Conservation (phyloP, 768 basidiomycete species). For the Pholiota microspora region DNA sequence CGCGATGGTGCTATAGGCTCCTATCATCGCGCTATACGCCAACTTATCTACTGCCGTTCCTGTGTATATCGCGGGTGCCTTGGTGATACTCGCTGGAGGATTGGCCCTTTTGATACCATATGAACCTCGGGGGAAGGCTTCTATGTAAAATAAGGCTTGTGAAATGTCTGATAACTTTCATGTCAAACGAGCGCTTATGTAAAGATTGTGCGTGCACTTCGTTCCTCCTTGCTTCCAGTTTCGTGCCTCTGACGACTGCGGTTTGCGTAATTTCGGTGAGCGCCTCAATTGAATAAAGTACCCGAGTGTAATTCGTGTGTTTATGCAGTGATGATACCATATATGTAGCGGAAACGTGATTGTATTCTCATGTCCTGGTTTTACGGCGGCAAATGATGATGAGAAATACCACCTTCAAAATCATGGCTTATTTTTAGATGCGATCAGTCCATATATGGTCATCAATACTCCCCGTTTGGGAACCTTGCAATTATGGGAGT, state of each 20-base stretch:
- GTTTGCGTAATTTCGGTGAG: background rate
- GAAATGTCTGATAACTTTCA: background rate
- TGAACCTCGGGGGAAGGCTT: constrained; percentile 72
- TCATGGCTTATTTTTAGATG: background rate
- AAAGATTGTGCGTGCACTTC: background rate
- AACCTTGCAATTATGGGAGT: background rate
- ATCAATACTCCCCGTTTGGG: background rate
- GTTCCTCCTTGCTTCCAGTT: too few relatives aligned
- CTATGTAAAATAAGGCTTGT: constrained; percentile 38
- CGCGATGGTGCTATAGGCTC: constrained; percentile 42
- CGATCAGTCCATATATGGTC: background rate
- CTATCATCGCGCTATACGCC: constrained; percentile 69
- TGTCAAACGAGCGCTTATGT: background rate
- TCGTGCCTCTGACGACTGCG: too few relatives aligned
- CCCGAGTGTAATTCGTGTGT: background rate
- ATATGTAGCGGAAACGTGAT: background rate
- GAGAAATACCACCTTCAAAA: background rate
- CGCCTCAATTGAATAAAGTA: background rate
- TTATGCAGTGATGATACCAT: background rate
- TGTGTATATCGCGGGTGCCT: constrained; percentile 66
- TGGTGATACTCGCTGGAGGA: constrained; percentile 59
- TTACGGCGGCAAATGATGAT: background rate
- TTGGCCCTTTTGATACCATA: constrained; percentile 67
- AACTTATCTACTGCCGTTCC: constrained; percentile 64
- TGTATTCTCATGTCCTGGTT: background rate